phyloP scores from a whole-genome alignment of 441 rosid genomes.

The Populus hybrid region DNA sequence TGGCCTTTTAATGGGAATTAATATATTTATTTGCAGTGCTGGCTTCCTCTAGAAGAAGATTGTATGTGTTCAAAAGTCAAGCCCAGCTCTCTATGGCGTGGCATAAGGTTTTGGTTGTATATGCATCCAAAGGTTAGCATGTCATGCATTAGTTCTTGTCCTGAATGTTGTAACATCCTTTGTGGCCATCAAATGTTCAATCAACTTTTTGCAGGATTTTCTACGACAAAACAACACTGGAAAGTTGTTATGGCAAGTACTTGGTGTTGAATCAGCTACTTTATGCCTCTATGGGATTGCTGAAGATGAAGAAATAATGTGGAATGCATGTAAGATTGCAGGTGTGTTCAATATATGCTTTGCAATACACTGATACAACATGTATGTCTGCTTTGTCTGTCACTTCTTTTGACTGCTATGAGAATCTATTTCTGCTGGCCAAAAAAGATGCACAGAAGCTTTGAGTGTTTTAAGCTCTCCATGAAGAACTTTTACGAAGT shows the following conservation, averaged over 20 bases:
- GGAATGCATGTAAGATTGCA: conserved; percentile 73
- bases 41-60: conserved; percentile 94
- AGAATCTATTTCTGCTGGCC: neutral
- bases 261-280: conserved; percentile 74
- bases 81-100: conserved; percentile 55
- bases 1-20: neutral
- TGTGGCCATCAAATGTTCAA: conserved; percentile 11
- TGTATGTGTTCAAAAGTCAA: conserved; percentile 77
- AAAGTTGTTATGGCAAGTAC: conserved; percentile 82
- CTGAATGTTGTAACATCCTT: neutral
- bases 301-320: conserved; percentile 91
- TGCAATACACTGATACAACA: neutral
- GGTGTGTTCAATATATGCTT: conserved; percentile 35
- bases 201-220: conserved; percentile 60
- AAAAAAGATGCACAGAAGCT: neutral
- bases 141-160: neutral
- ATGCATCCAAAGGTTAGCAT: conserved; percentile 90
- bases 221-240: conserved; percentile 92
- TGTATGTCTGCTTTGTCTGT: neutral
- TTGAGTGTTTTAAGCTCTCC: neutral
- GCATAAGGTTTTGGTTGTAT: conserved; percentile 78
- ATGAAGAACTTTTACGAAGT: neutral
- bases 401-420: neutral
- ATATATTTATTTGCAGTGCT: conserved; percentile 53
- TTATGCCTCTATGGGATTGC: conserved; percentile 80